A percentile compares a stretch with the other conserved stretches of the same genome.
phyloP scores from a whole-genome alignment of 176 grass and related monocot genomes.

The Bonia amplexicaulis region DNA sequence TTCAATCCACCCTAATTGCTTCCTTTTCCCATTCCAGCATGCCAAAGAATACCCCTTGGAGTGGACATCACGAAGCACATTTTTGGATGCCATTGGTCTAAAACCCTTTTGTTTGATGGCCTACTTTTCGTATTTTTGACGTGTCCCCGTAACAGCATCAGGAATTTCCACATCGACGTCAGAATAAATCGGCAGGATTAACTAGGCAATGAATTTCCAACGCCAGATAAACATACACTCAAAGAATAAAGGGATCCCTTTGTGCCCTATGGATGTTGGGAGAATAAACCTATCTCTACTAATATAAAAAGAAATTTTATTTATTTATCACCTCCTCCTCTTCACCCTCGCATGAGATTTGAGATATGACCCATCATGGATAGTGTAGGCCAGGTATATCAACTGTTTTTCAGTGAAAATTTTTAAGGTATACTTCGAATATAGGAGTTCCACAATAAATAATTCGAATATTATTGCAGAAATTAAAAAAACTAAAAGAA shows the following conservation, averaged over 20 bases:
- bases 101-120: neutral
- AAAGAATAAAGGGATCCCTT: conserved; percentile 25
- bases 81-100: conserved; percentile 1
- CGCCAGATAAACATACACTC: neutral
- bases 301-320: too few species aligned
- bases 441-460: too few species aligned
- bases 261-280: neutral
- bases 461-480: too few species aligned
- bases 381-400: too few species aligned
- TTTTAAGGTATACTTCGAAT: too few species aligned
- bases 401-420: too few species aligned
- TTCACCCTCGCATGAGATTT: too few species aligned
- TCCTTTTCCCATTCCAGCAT: neutral
- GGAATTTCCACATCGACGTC: conserved; percentile 14
- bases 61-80: neutral
- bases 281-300: conserved; percentile 15
- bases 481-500: too few species aligned
- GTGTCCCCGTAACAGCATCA: neutral
- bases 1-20: neutral
- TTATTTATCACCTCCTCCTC: too few species aligned
- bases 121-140: conserved; percentile 4
- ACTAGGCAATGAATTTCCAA: conserved; percentile 19
- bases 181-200: neutral
- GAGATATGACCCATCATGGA: too few species aligned
- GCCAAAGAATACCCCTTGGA: conserved; percentile 13